Evolutionary conservation across 179 eudicot genomes (phyloP).

Genomic region (Sideroxylon spinosum): DNA sequence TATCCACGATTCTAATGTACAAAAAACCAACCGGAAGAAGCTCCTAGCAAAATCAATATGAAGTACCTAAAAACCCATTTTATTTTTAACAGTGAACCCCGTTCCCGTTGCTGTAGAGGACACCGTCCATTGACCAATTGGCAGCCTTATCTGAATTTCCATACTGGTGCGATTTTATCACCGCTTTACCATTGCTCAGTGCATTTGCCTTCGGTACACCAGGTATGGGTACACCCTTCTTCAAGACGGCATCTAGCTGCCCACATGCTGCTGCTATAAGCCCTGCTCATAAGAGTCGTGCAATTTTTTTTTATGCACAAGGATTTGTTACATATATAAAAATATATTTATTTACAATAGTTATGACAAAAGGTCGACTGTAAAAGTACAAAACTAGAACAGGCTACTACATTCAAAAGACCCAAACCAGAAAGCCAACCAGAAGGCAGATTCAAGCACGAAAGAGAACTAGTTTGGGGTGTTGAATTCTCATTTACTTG

Average conservation of each 20-base stretch:
- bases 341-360: neutral
- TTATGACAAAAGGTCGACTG: neutral
- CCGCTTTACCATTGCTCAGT: constrained; percentile 33
- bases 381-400: neutral
- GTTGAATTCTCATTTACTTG: neutral
- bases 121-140: constrained; percentile 38
- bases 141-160: constrained; percentile 32
- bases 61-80: neutral
- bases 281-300: constrained; percentile 38
- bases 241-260: constrained; percentile 53
- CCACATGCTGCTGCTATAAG: constrained; percentile 83
- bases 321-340: neutral
- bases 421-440: neutral
- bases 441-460: neutral
- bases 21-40: constrained; percentile 11
- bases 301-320: neutral
- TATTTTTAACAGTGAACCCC: constrained; percentile 43
- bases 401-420: neutral
- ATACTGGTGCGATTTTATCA: constrained; percentile 27
- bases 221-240: constrained; percentile 30
- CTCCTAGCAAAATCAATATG: constrained; percentile 19
- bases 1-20: constrained; percentile 27
- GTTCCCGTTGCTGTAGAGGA: constrained; percentile 51
- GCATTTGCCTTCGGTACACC: constrained; percentile 19
- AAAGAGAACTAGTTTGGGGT: neutral